Evolutionary conservation across 495 filamentous ascomycete species (phyloP), one percentile per base, ranked within the genome.

Genomic region (Halenospora varia): DNA sequence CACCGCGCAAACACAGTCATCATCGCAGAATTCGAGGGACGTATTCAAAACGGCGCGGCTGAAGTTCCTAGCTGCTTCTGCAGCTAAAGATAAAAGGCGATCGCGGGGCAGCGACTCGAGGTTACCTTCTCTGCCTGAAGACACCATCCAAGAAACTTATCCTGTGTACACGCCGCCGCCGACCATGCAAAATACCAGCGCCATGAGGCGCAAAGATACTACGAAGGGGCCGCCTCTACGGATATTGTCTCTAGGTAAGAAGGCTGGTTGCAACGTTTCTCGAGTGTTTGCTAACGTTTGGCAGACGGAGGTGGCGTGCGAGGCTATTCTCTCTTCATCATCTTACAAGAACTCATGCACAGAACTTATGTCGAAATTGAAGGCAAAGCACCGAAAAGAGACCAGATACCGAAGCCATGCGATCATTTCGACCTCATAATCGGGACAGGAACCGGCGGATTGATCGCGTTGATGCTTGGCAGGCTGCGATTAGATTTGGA

Each of bases 351-450:
- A 75, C 79, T 98, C 44, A 98, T 98, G 94, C 88, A 96, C 73
- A 82, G 87, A 35, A 90, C 88, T 6, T 96, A 92, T 67, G 89
- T 94, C 68, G 89, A 94, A 73, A 80, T 77, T 48, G 87, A 95
- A 72, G 90, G 90, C 24, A 81, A 86, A 61, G 89, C 92, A 15
- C 91, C 92, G 50, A 83, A 84, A 53, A 83, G 89, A 66, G 83
- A 90, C 62, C 84, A 97, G 64, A 93, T 97, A 20, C 94, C 95
- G 23, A 96, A 96, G 64, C 94, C 94, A 59, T 96, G 91, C 84
- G 95, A 98, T 60, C 90, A 97, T 70, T 98, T 98, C 74, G 94
- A 98, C 73, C 78, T 98, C 54, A 98, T 98, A 60, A 86, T 85
- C 56, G 94, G 94, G 29, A 96, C 91, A 41, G 93, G 93, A 53